Base-by-base conservation (phyloP, 805 yeast species). In the Maudiozyma bulderi region DNA sequence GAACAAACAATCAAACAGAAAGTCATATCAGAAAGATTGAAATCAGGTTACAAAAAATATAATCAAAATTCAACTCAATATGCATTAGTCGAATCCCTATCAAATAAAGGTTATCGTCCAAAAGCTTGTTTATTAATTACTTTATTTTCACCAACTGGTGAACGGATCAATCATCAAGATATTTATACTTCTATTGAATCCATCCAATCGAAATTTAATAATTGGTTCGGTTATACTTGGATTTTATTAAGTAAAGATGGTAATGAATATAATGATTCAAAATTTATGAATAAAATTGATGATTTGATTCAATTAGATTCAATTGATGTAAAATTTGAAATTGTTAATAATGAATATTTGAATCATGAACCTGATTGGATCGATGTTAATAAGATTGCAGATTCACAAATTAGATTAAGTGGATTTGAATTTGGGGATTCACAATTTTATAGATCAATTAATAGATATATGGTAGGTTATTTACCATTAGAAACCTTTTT, bases 331-430 rank as follows among this genome's bases (percentile, higher is more conserved):
- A 20, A 33, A 13, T 41, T 51, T 26, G 48, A 46, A 29, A 40
- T 30, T 3, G 44, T 35, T 1, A 33, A 31, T 28, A 28, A 46
- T 14, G 35, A 40, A 11, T 26, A 14, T 11, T 48, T 48, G 29
- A 88, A 95, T 95, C 76, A 86, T 1, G 80, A 77, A 59, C 96
- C 96, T 1, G 81, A 73, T 15, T 82, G 80, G 77, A 77, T 89
- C 49, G 95, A 89, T 65, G 73, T 71, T 64, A 79, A 77, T 28
- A 76, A 75, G 66, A 93, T 95, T 14, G 78, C 76, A 1, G 59
- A 66, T 35, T 74, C 76, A 35, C 74, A 93, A 55, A 73, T 76
- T 53, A 65, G 72, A 45, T 77, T 86, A 86, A 54, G 56, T 57
- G 61, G 73, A 53, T 75, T 82, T 52, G 81, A 83, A 49, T 84